Base-by-base conservation (phyloP, 1,284 basidiomycete genomes). In the Ustilago hordei region DNA sequence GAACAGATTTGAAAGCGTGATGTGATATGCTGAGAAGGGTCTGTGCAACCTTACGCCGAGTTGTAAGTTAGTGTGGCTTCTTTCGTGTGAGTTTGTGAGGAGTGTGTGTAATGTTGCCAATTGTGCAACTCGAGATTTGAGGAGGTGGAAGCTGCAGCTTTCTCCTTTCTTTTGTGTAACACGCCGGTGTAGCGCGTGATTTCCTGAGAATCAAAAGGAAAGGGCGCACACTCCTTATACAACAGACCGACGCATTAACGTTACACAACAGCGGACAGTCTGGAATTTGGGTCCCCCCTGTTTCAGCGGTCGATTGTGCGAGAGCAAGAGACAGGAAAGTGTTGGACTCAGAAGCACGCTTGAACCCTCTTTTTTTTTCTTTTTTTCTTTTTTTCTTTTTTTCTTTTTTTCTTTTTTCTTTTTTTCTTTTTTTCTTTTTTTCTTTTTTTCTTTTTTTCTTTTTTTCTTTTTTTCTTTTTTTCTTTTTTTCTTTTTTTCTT, bases 101-200 rank as follows among this genome's bases (percentile, higher is more conserved):
- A 15, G 6, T 45, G 43, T 45, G 15, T 48, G 47, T 55, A 35
- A 55, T 41, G 54, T 38, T 55, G 23, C 35, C 11, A 55, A 38
- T 15, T 35, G 32, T 48, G 47, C n/a, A 11, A 9, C n/a, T 9
- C 8, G 31, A 39, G 38, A 17, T 9, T 39, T 11, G 15, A 17
- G 9, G 4, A 11, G 38, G 11, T 39, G 15, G 38, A 11, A 39
- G 38, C 38, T 39, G 38, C 38, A 39, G 38, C 38, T 39, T 6
- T 17, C 4, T 39, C 38, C 38, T 19, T 45, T 7, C 43, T 45
- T 50, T 50, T 50, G 48, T 50, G 48, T 50, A 50, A 50, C 48
- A 50, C 48, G 28, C 19, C 12, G 55, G 55, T 43, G 38, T 57
- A 57, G 55, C 38, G 38, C 31, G 39, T 47, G 43, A 57, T 57